Conservation (phyloP, 768 basidiomycete species). For the Suillus clintonianus region DNA sequence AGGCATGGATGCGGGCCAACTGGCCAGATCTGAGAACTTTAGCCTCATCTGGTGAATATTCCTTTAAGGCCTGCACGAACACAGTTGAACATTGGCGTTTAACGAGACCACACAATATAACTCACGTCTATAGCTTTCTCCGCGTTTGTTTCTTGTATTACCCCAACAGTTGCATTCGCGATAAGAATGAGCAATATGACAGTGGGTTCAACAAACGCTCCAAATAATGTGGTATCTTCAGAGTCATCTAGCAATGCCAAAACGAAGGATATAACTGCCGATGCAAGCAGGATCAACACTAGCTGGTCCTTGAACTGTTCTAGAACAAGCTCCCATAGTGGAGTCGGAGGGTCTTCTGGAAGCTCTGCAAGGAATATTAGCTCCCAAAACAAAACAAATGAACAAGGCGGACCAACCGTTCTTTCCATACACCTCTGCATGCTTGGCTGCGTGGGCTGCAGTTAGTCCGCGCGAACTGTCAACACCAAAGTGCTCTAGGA, state of each 20-base stretch:
- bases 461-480: constrained; percentile 65
- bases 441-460: constrained; percentile 64
- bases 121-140: constrained; percentile 97
- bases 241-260: constrained; percentile 86
- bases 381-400: background rate
- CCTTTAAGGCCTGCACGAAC: constrained; percentile 77
- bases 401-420: constrained; percentile 57
- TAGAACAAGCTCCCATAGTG: constrained; percentile 92
- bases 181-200: constrained; percentile 96
- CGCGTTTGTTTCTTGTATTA: constrained; percentile 94
- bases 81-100: background rate
- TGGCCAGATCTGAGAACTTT: constrained; percentile 80
- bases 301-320: constrained; percentile 99
- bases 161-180: constrained; percentile 96
- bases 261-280: constrained; percentile 91
- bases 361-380: constrained; percentile 57
- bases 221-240: constrained; percentile 62
- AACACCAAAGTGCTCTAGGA: constrained; percentile 74
- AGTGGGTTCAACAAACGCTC: constrained; percentile 92
- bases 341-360: constrained; percentile 89
- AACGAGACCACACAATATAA: constrained; percentile 12
- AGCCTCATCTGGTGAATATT: constrained; percentile 97
- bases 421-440: constrained; percentile 80
- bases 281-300: constrained; percentile 93
- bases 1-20: constrained; percentile 74